These are phyloP conservation scores for Silene coronaria DNA, from an alignment of 179 eudicot genomes.

Conservation along the genomic window DNA sequence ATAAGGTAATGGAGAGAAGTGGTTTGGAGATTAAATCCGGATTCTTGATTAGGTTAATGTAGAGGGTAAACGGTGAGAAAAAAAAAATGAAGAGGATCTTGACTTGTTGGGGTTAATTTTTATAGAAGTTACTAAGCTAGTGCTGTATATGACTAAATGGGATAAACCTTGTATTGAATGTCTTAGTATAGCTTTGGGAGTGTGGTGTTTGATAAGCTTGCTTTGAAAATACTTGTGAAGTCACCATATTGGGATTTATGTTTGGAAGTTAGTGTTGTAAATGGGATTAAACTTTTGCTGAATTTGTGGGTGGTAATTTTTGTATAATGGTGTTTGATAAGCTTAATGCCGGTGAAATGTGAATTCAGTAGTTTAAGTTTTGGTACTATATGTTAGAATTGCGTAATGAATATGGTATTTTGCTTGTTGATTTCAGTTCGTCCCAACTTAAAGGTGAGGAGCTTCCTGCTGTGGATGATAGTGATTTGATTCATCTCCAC, in stretches of 20 bases:
- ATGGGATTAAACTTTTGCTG: background rate
- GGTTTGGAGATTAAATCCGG: too few species aligned
- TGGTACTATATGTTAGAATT: background rate
- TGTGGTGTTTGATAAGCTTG: background rate
- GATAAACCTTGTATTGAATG: background rate
- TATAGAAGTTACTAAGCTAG: background rate
- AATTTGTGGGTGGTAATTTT: background rate
- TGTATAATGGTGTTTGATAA: background rate
- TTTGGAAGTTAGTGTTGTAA: background rate
- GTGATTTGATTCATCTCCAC: constrained; percentile 53
- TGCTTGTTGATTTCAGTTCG: constrained; percentile 39
- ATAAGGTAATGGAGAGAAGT: too few species aligned
- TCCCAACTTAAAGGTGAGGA: constrained; percentile 41
- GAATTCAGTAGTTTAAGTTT: background rate
- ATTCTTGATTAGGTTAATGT: too few species aligned
- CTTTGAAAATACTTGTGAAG: background rate
- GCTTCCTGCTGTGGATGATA: constrained; percentile 34
- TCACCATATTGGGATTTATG: background rate
- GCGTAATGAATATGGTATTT: constrained; percentile 8
- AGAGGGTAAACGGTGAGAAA: too few species aligned
- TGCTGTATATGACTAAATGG: background rate
- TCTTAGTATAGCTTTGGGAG: background rate
- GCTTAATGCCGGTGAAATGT: background rate
- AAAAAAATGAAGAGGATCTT: too few species aligned
- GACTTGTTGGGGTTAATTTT: too few species aligned